Evolutionary conservation across 2,329 filamentous ascomycete species (phyloP).

Genomic region (Ophiostoma angusticollis): DNA sequence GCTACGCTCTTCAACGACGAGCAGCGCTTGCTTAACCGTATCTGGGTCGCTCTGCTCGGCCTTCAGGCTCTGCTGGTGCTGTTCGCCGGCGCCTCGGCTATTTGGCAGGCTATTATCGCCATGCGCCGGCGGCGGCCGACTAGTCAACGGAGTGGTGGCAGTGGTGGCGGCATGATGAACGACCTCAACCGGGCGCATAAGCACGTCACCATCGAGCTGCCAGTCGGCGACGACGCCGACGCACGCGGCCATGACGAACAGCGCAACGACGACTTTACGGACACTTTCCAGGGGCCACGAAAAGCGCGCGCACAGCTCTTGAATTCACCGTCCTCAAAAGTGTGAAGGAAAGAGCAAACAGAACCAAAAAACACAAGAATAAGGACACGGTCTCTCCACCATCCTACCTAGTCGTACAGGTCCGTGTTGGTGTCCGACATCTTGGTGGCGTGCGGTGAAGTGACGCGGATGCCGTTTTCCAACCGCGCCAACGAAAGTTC

Average conservation of each 20-base stretch:
- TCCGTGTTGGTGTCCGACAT: conserved; percentile 2
- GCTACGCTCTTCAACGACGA: conserved; percentile 17
- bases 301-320: background rate
- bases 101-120: conserved; percentile 6
- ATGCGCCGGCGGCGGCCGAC: conserved; percentile 4
- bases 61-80: conserved; percentile 20
- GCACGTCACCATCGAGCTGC: conserved; percentile 8
- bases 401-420: conserved; percentile 6
- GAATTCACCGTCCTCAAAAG: conserved; percentile 8
- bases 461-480: conserved; percentile 33
- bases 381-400: background rate
- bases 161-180: too few relatives aligned
- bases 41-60: conserved; percentile 20
- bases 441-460: conserved; percentile 30
- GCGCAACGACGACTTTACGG: background rate
- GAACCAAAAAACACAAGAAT: background rate
- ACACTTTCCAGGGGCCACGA: background rate
- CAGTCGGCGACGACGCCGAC: background rate
- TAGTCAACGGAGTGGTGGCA: background rate
- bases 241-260: background rate
- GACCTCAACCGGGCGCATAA: background rate
- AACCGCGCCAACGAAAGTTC: conserved; percentile 27
- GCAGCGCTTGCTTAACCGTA: conserved; percentile 18
- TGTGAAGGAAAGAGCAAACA: conserved; percentile 2
- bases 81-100: conserved; percentile 7